phyloP scores from a whole-genome alignment of 352 stramenopile genomes.

The Elongisporangium undulatum region DNA sequence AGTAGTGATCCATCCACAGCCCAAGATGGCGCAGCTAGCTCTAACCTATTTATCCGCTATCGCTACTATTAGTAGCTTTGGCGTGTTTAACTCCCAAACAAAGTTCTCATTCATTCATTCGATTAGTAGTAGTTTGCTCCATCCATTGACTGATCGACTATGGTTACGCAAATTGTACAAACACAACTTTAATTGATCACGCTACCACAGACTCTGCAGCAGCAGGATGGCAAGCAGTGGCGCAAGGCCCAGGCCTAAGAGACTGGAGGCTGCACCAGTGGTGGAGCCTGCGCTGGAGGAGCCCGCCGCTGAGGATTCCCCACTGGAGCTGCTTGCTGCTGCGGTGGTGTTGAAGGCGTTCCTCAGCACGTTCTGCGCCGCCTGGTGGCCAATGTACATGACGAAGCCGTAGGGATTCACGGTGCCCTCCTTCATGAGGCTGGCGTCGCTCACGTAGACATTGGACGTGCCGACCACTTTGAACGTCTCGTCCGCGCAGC shows the following conservation, averaged over 20 bases:
- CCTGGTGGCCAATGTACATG: conserved; percentile 28
- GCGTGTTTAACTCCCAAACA: background rate
- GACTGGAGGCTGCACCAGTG: background rate
- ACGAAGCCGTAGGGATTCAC: conserved; percentile 29
- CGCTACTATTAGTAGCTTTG: too few species aligned
- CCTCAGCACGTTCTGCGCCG: conserved; percentile 27
- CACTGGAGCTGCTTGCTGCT: conserved; percentile 3
- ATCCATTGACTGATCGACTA: background rate
- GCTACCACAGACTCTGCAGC: background rate
- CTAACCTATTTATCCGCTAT: background rate
- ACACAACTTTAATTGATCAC: too few species aligned
- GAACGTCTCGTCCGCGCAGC: conserved; percentile 20
- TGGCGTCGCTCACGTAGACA: conserved; percentile 22
- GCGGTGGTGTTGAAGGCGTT: conserved; percentile 17
- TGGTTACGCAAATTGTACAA: background rate
- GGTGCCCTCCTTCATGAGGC: conserved; percentile 24
- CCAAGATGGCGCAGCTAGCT: too few species aligned
- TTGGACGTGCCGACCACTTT: conserved; percentile 21
- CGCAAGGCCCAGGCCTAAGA: background rate
- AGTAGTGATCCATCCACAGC: background rate
- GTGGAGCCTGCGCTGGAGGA: background rate
- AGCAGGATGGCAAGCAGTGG: background rate
- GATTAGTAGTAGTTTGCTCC: too few species aligned
- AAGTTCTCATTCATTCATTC: background rate
- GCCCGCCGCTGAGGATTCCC: background rate